Percentiles rank a stretch among this genome's conserved stretches.
Evolutionary conservation across 345 rosid species (phyloP).

Genomic region (Angophora floribunda): DNA sequence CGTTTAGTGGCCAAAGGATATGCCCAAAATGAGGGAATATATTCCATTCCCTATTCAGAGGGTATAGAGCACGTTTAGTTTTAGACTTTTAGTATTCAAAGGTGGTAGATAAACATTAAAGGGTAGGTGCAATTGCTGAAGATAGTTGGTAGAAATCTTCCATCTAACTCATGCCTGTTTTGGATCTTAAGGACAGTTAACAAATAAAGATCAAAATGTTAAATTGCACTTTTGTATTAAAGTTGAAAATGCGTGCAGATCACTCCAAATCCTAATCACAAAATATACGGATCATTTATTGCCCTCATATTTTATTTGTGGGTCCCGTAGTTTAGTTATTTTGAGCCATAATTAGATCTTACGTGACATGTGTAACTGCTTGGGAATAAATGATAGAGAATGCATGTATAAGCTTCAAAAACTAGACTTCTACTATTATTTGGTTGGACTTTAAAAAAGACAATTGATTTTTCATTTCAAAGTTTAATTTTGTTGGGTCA

Average conservation of each 20-base stretch:
- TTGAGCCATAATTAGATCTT: neutral
- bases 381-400: neutral
- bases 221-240: neutral
- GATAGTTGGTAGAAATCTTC: neutral
- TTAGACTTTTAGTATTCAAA: neutral
- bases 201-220: neutral
- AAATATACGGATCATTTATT: neutral
- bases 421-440: neutral
- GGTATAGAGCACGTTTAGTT: neutral
- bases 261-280: neutral
- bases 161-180: neutral
- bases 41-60: neutral
- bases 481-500: neutral
- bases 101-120: neutral
- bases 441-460: neutral
- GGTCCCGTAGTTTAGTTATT: neutral
- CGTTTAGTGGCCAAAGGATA: neutral
- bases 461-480: neutral
- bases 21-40: neutral
- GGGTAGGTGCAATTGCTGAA: neutral
- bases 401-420: neutral
- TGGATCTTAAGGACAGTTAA: neutral
- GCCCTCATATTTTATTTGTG: neutral
- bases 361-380: neutral
- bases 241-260: neutral